phyloP scores from a whole-genome alignment of 78 protist species.

The Pelomyxa schiedti region DNA sequence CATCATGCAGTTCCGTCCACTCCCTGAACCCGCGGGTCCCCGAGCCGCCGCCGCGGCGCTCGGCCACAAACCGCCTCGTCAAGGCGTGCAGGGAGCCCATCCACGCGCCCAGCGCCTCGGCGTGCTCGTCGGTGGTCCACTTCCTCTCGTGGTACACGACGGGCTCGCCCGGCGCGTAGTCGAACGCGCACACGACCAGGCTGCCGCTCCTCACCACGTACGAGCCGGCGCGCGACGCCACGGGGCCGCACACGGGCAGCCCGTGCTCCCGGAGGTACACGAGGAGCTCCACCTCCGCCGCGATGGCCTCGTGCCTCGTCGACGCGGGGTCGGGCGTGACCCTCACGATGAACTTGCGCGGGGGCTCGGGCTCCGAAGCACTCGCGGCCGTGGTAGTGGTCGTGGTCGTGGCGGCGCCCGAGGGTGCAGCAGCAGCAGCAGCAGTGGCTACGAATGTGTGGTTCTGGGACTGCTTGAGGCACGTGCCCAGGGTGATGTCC shows the following conservation, averaged over 20 bases:
- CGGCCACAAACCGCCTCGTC: neutral
- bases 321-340: constrained; percentile 44
- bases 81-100: constrained; percentile 32
- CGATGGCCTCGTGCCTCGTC: neutral
- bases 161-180: constrained; percentile 29
- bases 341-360: constrained; percentile 5
- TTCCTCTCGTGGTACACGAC: constrained; percentile 22
- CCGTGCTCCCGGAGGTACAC: constrained; percentile 10
- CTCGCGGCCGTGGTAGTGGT: no score
- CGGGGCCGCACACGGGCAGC: constrained; percentile 17
- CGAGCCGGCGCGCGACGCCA: neutral
- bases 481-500: constrained; percentile 20
- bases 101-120: constrained; percentile 36
- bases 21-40: constrained; percentile 4
- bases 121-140: constrained; percentile 22
- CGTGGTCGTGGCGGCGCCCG: no score
- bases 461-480: constrained; percentile 41
- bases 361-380: neutral
- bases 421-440: no score
- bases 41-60: neutral
- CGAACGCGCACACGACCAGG: constrained; percentile 13
- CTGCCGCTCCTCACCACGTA: neutral
- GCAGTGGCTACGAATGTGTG: constrained; percentile 37
- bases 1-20: constrained; percentile 30
- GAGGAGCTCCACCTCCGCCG: constrained; percentile 17